Conservation (phyloP, 345 rosid species). For the Turritis glabra region DNA sequence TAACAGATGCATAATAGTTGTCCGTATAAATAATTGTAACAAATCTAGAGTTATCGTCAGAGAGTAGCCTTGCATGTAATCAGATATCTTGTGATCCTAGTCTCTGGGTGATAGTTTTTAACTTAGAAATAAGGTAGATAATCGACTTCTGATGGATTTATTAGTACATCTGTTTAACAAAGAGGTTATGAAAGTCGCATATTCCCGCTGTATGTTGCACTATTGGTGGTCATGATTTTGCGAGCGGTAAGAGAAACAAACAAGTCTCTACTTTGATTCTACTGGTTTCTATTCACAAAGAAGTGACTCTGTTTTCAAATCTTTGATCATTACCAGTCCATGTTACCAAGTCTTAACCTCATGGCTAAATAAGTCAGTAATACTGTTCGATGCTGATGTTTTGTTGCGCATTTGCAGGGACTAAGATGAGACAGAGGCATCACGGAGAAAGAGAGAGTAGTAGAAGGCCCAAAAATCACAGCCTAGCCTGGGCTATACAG, state of each 20-base stretch:
- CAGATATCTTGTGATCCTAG: neutral
- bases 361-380: neutral
- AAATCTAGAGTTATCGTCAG: conserved; percentile 1
- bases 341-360: neutral
- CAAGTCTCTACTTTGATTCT: neutral
- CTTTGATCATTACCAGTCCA: neutral
- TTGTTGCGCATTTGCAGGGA: conserved; percentile 33
- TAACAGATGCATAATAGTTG: neutral
- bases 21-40: neutral
- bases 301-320: neutral
- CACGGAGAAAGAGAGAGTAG: neutral
- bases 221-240: neutral
- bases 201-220: neutral
- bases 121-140: neutral
- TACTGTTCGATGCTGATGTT: conserved; percentile 7
- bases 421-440: conserved; percentile 31
- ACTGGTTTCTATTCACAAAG: neutral
- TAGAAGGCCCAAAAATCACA: conserved; percentile 12
- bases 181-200: too few relatives aligned
- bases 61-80: conserved; percentile 12
- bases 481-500: conserved; percentile 22
- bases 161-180: neutral
- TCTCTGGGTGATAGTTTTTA: neutral
- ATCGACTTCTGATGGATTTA: neutral
- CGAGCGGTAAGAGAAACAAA: neutral